phyloP scores from a whole-genome alignment of 1,284 basidiomycete species.

The Sporisorium scitamineum region DNA sequence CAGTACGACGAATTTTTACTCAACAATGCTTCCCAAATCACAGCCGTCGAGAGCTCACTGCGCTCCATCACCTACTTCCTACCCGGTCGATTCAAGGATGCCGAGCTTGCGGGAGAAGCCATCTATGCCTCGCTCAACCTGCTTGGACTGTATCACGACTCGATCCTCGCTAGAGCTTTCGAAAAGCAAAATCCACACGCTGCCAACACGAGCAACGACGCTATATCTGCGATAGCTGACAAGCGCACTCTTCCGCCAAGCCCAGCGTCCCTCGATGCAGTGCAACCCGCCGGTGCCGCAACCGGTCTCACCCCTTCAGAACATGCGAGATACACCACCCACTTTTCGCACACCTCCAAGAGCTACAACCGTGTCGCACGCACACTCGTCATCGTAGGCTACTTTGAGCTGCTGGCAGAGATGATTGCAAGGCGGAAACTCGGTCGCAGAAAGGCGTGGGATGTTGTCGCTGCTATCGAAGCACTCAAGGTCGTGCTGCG shows the following conservation, averaged over 20 bases:
- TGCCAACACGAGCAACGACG: neutral
- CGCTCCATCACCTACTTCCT: constrained; percentile 92
- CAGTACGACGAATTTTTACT: constrained; percentile 66
- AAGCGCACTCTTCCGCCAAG: constrained; percentile 6
- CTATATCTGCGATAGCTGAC: constrained; percentile 2
- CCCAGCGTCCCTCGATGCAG: constrained; percentile 5
- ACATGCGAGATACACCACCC: constrained; percentile 70
- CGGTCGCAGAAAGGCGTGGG: constrained; percentile 64
- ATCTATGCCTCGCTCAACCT: constrained; percentile 70
- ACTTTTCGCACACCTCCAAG: constrained; percentile 62
- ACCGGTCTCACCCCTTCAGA: constrained; percentile 60
- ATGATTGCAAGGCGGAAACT: constrained; percentile 69
- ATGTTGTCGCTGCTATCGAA: constrained; percentile 70
- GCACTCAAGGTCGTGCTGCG: constrained; percentile 68
- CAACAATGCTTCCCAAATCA: constrained; percentile 72
- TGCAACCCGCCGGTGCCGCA: constrained; percentile 11
- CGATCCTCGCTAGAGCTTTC: constrained; percentile 68
- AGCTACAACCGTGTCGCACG: constrained; percentile 67
- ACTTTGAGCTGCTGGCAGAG: constrained; percentile 69
- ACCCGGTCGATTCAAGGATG: constrained; percentile 95
- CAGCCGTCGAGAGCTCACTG: constrained; percentile 85
- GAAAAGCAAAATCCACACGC: constrained; percentile 34
- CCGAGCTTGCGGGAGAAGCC: constrained; percentile 76
- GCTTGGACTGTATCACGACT: constrained; percentile 71
- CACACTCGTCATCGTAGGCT: constrained; percentile 65